Evolutionary conservation across 2,329 filamentous ascomycete genomes (phyloP), one percentile per base, ranked within the genome.

Genomic region (Nothophoma quercina): DNA sequence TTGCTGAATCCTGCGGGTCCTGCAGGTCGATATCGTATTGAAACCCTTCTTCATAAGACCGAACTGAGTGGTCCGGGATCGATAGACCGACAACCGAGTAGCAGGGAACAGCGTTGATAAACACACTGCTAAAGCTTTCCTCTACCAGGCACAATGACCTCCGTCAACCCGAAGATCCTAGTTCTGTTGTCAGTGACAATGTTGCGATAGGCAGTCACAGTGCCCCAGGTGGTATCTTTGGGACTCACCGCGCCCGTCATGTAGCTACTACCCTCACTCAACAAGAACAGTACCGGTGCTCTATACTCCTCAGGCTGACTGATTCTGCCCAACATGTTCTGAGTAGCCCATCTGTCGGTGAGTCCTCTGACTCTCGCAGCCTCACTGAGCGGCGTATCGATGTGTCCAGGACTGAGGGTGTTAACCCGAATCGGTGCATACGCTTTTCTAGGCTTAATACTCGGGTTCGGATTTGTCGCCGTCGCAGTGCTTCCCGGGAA

Each of bases 211-310:
- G n/a, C n/a, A n/a, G n/a, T n/a, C n/a, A n/a, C n/a, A n/a, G n/a
- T n/a, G n/a, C n/a, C n/a, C n/a, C n/a, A n/a, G n/a, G 4, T 21
- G 3, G 1, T 5, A 26, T 7, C 9, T 7, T 4, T 7, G n/a
- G 7, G 12, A 41, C 36, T 29, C 3, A 48, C 36, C 12, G 36
- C 36, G 15, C 29, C 36, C n/a, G 85, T 87, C 54, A 92, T 86
- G 74, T 93, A 93, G 41, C 80, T 81, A 43, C 85, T 86, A 7
- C 62, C 67, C 2, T 66, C 63, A 1, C 53, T 58, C n/a, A 69
- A 32, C 38, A 68, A 38, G 59, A 78, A 72, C 16, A 70, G n/a
- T n/a, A 60, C 55, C 0, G 64, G 56, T 5, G 54, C 64, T 30
- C 63, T 56, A 28, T 56, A 67, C 42, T 70, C 66, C 15, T 67